Base-by-base conservation (phyloP, 768 basidiomycete species). In the Kwoniella sp. region DNA sequence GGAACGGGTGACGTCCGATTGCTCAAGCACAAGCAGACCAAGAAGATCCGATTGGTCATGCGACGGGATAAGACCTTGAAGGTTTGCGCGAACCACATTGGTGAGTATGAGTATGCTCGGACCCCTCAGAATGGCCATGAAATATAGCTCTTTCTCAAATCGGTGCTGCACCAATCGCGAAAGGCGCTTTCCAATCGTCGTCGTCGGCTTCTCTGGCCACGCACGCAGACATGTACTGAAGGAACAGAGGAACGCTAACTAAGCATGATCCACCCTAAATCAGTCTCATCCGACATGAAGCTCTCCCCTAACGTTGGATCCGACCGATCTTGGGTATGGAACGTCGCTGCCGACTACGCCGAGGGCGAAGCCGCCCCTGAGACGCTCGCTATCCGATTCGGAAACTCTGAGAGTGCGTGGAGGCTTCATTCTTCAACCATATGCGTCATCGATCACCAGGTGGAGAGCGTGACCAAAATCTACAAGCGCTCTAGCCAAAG, bases 271-370 rank as follows among this genome's bases (percentile, higher is more conserved):
- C 57, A 31, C 72, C 37, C 4, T 31, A 7, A 5, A 7, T 37
- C 17, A 97, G 95, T 98, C 80, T 83, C 90, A 26, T 67, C 85
- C 47, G 93, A 96, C 70, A 98, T 98, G 92, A 87, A 84, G 73
- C 88, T 99, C 71, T 92, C 95, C 79, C 92, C 94, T 76, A 98
- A 98, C 83, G 92, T 98, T 75, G 95, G 94, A 57, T 98, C 94
- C 56, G 96, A 99, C 84, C 87, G 96, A 82, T 95, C 93, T 75
- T 98, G 96, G 96, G 94, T 99, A 34, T 98, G 91, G 90, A 95
- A 96, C 82, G 93, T 95, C 58, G 86, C 88, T 58, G 95, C 95
- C 28, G 96, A 99, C 82, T 94, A 91, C 79, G 87, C 95, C 58
- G 96, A 99, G 80, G 84, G 85, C 58, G 92, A 91, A 52, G 87